Evolutionary conservation across 495 filamentous ascomycete species (phyloP).

Genomic region (Penicillium mononematosum): DNA sequence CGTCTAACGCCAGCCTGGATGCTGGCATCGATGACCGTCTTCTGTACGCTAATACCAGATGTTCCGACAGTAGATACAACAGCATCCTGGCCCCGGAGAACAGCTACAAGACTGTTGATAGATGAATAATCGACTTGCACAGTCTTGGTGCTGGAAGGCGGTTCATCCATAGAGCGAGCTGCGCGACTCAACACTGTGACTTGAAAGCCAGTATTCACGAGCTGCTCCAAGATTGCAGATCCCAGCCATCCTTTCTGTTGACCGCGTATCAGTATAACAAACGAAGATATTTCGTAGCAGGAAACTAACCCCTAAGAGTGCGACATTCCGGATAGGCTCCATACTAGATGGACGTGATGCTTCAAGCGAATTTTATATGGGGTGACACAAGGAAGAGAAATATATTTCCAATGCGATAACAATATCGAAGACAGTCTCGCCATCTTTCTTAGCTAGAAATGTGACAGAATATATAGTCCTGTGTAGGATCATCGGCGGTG

Average conservation of each 20-base stretch:
- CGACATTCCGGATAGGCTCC: background rate
- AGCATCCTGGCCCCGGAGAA: conserved; percentile 37
- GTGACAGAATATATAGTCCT: background rate
- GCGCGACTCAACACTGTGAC: background rate
- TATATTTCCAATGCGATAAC: background rate
- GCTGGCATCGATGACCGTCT: conserved; percentile 50
- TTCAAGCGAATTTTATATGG: background rate
- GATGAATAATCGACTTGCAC: conserved; percentile 27
- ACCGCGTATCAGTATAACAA: background rate
- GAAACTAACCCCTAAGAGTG: conserved; percentile 1
- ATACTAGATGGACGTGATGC: background rate
- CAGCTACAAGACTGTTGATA: conserved; percentile 19
- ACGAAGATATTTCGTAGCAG: background rate
- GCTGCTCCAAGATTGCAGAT: background rate
- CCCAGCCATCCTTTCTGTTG: conserved; percentile 5
- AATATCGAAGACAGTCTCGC: background rate
- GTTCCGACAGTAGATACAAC: conserved; percentile 36
- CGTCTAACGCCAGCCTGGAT: conserved; percentile 52
- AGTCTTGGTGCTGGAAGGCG: background rate
- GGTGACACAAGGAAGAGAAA: background rate
- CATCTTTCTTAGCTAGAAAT: background rate
- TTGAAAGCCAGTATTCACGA: background rate
- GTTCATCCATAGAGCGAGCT: background rate
- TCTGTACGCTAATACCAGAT: conserved; percentile 31
- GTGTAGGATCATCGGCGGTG: background rate